A percentile compares a stretch with the other conserved stretches of the same genome.
phyloP scores from a whole-genome alignment of 2,329 filamentous ascomycete species.

The Xylaria hypoxylon region DNA sequence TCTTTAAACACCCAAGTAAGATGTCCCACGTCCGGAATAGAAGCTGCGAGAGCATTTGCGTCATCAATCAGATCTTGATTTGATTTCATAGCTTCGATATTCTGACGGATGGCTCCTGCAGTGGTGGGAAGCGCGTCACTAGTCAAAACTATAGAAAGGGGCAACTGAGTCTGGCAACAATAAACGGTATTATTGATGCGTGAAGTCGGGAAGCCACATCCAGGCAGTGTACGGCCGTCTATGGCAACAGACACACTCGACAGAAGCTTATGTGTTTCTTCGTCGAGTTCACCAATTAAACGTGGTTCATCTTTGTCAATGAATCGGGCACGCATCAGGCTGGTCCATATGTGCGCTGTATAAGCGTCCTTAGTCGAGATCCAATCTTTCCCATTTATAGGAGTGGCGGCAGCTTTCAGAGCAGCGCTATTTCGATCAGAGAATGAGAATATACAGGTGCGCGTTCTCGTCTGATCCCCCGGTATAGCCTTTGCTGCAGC shows the following conservation, averaged over 20 bases:
- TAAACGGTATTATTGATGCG: constrained; percentile 1
- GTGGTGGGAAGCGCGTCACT: neutral
- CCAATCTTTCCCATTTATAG: neutral
- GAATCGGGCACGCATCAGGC: constrained; percentile 7
- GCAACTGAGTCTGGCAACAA: neutral
- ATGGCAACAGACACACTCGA: neutral
- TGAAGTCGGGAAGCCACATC: neutral
- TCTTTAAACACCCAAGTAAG: neutral
- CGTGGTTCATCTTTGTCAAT: no score
- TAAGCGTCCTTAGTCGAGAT: neutral
- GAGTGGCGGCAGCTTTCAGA: neutral
- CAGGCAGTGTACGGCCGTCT: neutral
- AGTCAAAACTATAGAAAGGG: neutral
- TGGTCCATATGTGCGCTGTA: constrained; percentile 3
- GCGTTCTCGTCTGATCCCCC: neutral
- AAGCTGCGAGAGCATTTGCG: neutral
- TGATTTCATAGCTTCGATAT: neutral
- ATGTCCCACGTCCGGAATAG: neutral
- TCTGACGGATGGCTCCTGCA: neutral
- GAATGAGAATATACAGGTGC: neutral
- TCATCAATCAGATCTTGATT: neutral
- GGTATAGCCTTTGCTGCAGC: neutral
- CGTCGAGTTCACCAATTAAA: no score
- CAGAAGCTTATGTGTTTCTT: neutral
- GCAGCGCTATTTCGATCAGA: neutral